These are phyloP conservation scores for Psilocybe sp. DNA, from an alignment of 768 basidiomycete species.

Conservation along the genomic window DNA sequence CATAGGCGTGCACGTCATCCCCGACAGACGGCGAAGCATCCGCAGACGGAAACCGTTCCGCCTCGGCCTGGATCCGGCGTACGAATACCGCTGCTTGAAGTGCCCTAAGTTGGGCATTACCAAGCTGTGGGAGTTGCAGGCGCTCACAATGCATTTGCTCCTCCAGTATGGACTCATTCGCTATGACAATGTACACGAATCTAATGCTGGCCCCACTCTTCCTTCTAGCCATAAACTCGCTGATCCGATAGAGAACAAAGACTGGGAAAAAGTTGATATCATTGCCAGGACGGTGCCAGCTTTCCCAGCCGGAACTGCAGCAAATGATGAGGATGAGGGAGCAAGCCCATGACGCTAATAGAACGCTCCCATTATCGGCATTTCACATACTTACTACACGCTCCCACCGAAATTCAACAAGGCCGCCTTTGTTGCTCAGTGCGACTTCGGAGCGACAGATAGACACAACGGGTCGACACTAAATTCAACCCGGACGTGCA, in stretches of 20 bases:
- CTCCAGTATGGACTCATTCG: slow-evolving; percentile 10
- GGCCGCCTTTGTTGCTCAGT: no score
- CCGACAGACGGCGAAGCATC: slow-evolving; percentile 8
- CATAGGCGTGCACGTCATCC: slow-evolving; percentile 2
- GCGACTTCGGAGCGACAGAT: no score
- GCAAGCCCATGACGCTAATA: no score
- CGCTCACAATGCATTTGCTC: slow-evolving; percentile 13
- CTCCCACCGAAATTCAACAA: no score
- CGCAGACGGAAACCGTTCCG: slow-evolving; percentile 15
- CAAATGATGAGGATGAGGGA: no score
- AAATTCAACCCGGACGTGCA: no score
- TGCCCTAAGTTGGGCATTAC: slow-evolving; percentile 16
- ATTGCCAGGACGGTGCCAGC: slow-evolving; percentile 6
- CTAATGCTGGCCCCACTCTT: neutral
- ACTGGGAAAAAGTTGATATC: slow-evolving; percentile 15
- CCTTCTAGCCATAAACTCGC: slow-evolving; percentile 13
- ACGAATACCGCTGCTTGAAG: slow-evolving; percentile 14
- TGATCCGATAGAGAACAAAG: slow-evolving; percentile 11
- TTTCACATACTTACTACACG: no score
- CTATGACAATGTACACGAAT: neutral
- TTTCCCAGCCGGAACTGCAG: neutral
- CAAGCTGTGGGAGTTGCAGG: slow-evolving; percentile 18
- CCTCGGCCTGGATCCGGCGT: slow-evolving; percentile 16
- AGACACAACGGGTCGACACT: no score
- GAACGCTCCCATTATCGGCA: no score